These are phyloP conservation scores for Neurospora intermedia DNA, from an alignment of 495 filamentous ascomycete genomes.

Conservation along the genomic window DNA sequence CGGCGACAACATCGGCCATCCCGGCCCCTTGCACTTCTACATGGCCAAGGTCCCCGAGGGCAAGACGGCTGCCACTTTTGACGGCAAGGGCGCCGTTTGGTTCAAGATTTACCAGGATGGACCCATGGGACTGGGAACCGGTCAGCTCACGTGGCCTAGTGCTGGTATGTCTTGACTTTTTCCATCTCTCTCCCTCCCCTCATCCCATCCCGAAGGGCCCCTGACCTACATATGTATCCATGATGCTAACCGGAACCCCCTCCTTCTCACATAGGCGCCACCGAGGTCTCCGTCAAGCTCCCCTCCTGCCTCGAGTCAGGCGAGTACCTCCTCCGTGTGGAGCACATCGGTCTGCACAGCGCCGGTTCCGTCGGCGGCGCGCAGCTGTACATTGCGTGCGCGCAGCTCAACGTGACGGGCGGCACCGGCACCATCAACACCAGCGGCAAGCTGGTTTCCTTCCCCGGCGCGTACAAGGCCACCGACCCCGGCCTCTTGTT, in stretches of 20 bases:
- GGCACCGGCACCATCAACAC: conserved; percentile 28
- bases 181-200: neutral
- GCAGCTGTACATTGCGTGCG: conserved; percentile 44
- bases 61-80: conserved; percentile 32
- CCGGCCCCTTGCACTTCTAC: conserved; percentile 36
- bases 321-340: conserved; percentile 48
- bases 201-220: neutral
- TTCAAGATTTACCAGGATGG: conserved; percentile 36
- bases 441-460: conserved; percentile 24
- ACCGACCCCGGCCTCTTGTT: conserved; percentile 37
- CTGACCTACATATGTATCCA: too few relatives aligned
- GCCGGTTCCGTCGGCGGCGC: conserved; percentile 36
- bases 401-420: conserved; percentile 32
- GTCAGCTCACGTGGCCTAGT: conserved; percentile 32
- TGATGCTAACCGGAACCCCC: neutral
- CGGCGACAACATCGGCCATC: conserved; percentile 32
- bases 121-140: conserved; percentile 23
- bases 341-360: conserved; percentile 44
- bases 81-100: conserved; percentile 32
- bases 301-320: conserved; percentile 40
- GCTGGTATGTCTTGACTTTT: conserved; percentile 17
- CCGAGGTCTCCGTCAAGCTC: conserved; percentile 30
- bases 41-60: conserved; percentile 33
- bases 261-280: conserved; percentile 12
- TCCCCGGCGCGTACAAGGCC: conserved; percentile 35